Evolutionary conservation across 1,284 basidiomycete genomes (phyloP).

Genomic region (Vanrija sp.): DNA sequence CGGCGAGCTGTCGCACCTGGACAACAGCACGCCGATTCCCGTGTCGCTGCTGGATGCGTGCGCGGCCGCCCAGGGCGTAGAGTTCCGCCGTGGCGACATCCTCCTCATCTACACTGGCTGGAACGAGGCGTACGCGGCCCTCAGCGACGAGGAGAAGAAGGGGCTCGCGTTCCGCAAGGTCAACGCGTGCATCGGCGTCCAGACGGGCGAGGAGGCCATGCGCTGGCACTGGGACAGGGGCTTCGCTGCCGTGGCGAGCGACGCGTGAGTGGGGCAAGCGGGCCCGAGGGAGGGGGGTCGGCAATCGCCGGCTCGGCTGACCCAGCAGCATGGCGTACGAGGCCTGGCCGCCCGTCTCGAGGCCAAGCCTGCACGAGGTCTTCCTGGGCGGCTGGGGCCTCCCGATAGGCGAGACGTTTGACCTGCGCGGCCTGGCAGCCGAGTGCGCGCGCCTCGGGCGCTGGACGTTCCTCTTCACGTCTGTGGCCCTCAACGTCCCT

Average conservation of each 20-base stretch:
- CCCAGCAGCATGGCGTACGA: conserved; percentile 29
- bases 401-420: conserved; percentile 51
- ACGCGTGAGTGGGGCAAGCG: conserved; percentile 31
- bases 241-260: conserved; percentile 49
- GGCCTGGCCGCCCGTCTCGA: conserved; percentile 21
- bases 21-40: conserved; percentile 22
- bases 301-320: background rate
- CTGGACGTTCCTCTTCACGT: conserved; percentile 50
- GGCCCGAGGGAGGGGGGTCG: no score
- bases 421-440: conserved; percentile 44
- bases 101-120: conserved; percentile 44
- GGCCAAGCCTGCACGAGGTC: conserved; percentile 24
- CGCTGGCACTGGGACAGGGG: conserved; percentile 51
- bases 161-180: conserved; percentile 3
- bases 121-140: conserved; percentile 34
- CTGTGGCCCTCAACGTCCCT: conserved; percentile 45
- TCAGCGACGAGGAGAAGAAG: conserved; percentile 19
- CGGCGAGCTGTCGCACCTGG: conserved; percentile 38
- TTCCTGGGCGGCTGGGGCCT: conserved; percentile 40
- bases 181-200: conserved; percentile 25
- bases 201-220: conserved; percentile 34
- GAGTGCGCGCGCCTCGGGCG: conserved; percentile 34
- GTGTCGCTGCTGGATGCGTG: conserved; percentile 23
- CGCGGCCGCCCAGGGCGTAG: conserved; percentile 27
- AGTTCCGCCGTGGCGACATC: conserved; percentile 38